phyloP scores from a whole-genome alignment of 192 early-diverging fungal genomes.

The Linnemannia elongata region DNA sequence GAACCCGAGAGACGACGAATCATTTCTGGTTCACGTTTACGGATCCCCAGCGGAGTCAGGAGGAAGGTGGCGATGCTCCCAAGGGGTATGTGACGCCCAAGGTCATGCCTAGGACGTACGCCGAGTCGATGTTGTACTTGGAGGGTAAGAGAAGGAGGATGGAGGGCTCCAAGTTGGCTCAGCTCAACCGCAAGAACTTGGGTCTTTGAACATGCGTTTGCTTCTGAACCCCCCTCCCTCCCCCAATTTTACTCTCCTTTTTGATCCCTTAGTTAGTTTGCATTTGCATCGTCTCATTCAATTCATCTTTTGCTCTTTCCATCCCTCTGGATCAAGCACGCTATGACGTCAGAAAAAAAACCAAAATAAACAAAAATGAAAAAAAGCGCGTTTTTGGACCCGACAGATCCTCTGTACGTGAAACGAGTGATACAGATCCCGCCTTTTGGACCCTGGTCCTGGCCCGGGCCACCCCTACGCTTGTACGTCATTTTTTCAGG shows the following conservation, averaged over 20 bases:
- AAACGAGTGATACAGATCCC: no score
- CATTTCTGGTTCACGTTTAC: conserved; percentile 90
- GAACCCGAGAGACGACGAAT: conserved; percentile 81
- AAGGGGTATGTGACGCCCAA: conserved; percentile 57
- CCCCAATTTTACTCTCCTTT: no score
- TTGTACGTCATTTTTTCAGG: no score
- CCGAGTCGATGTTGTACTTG: conserved; percentile 84
- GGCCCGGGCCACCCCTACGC: no score
- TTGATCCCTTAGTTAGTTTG: background rate
- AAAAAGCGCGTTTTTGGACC: background rate
- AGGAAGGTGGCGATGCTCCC: background rate
- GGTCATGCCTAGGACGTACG: conserved; percentile 85
- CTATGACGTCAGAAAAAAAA: no score
- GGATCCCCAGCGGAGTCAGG: conserved; percentile 8
- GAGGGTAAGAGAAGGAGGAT: conserved; percentile 76
- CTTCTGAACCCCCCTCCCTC: no score
- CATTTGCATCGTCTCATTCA: no score
- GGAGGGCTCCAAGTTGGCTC: conserved; percentile 27
- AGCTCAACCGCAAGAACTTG: conserved; percentile 35
- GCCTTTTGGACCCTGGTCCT: no score
- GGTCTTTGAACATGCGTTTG: conserved; percentile 3
- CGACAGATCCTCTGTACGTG: background rate
- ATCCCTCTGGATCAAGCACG: no score
- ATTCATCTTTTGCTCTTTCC: no score
- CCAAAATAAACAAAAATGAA: background rate